These are phyloP conservation scores for Rhodofomes roseus DNA, from an alignment of 1,284 basidiomycete genomes.

Conservation along the genomic window DNA sequence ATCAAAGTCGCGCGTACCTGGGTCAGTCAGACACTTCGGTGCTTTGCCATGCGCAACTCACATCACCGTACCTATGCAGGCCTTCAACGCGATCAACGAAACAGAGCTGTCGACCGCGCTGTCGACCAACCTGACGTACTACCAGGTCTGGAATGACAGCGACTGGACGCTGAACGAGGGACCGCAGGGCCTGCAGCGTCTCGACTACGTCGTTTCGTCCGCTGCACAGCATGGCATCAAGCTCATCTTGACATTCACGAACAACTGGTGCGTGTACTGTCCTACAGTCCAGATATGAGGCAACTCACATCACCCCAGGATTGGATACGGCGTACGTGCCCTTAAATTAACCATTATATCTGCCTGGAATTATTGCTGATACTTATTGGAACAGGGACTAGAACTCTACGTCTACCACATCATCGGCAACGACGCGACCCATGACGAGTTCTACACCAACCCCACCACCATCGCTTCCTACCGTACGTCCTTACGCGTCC, in stretches of 20 bases:
- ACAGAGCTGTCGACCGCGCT: constrained; percentile 54
- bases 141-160: constrained; percentile 52
- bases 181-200: constrained; percentile 59
- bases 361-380: no score
- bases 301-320: constrained; percentile 24
- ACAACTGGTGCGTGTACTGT: constrained; percentile 70
- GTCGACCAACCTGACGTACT: constrained; percentile 43
- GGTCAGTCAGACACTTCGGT: constrained; percentile 40
- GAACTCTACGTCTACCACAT: constrained; percentile 56
- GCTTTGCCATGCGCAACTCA: no score
- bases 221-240: constrained; percentile 60
- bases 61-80: no score
- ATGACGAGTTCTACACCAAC: constrained; percentile 53
- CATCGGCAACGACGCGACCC: constrained; percentile 37
- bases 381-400: no score
- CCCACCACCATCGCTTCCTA: constrained; percentile 44
- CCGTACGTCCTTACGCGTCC: constrained; percentile 30
- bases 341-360: no score
- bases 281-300: no score
- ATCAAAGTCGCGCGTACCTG: constrained; percentile 64
- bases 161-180: constrained; percentile 55
- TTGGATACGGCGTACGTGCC: constrained; percentile 31
- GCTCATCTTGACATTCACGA: constrained; percentile 61
- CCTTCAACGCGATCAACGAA: constrained; percentile 47
- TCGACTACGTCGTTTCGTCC: constrained; percentile 59